Evolutionary conservation across 768 basidiomycete species (phyloP).

Genomic region (Inosperma sp.): DNA sequence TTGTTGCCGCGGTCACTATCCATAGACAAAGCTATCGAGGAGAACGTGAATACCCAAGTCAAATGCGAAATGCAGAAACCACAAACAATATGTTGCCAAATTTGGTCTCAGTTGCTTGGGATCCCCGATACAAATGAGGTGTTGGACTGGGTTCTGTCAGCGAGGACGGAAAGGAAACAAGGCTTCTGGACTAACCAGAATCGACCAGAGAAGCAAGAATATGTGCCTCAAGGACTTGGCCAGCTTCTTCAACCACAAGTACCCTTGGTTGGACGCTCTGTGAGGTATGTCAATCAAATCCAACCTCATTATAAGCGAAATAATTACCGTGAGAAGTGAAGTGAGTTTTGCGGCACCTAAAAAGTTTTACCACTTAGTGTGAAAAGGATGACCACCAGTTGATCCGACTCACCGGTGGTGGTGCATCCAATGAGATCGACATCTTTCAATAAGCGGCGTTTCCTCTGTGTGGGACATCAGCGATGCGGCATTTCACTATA

Average conservation of each 20-base stretch:
- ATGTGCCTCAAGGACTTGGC: slow-evolving; percentile 78
- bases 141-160: slow-evolving; percentile 40
- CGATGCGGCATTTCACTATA: neutral
- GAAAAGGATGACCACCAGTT: neutral
- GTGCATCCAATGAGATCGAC: slow-evolving; percentile 71
- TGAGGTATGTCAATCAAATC: neutral
- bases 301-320: neutral
- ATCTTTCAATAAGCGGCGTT: slow-evolving; percentile 47
- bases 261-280: slow-evolving; percentile 59
- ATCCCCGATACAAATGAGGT: slow-evolving; percentile 75
- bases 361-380: neutral
- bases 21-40: slow-evolving; percentile 54
- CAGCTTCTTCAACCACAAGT: slow-evolving; percentile 74
- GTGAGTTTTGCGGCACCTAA: slow-evolving; percentile 14
- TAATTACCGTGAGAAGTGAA: slow-evolving; percentile 10
- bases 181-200: slow-evolving; percentile 23
- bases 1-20: slow-evolving; percentile 50
- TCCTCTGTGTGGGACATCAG: slow-evolving; percentile 35
- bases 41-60: neutral
- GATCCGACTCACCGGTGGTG: slow-evolving; percentile 51
- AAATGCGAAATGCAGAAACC: neutral
- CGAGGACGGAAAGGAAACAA: neutral
- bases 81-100: slow-evolving; percentile 55
- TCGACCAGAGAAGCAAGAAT: slow-evolving; percentile 59
- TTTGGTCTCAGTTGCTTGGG: slow-evolving; percentile 71